Percentiles rank a stretch among this genome's conserved stretches.
Evolutionary conservation across 805 yeast genomes (phyloP).

Genomic region (Saturnispora serradocipensis): DNA sequence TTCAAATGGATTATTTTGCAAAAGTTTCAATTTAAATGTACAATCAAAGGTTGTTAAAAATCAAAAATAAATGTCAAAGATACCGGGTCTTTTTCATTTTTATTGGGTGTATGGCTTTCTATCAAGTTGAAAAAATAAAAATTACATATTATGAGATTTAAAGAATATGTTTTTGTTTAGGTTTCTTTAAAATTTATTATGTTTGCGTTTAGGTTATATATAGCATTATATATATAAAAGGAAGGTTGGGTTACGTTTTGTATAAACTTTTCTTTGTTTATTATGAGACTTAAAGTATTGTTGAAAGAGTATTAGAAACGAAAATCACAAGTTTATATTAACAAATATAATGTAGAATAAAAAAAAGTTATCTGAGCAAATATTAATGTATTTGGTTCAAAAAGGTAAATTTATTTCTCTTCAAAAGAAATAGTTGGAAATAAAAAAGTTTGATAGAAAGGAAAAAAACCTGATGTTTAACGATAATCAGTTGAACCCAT

Average conservation of each 20-base stretch:
- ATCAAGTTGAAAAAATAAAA: neutral
- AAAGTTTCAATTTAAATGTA: neutral
- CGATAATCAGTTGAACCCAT: constrained; percentile 88
- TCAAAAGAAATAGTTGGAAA: neutral
- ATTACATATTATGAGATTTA: no score
- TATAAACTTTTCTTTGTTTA: neutral
- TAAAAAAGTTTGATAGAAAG: neutral
- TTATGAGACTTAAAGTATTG: neutral
- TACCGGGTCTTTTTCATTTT: neutral
- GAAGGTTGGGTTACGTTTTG: neutral
- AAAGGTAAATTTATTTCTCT: neutral
- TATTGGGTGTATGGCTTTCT: neutral
- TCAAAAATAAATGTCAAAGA: neutral
- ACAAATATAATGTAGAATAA: neutral
- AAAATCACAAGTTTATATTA: neutral
- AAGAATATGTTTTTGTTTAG: no score
- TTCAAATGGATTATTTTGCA: neutral
- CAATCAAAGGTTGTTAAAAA: neutral
- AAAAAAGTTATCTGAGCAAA: neutral
- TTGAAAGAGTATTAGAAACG: neutral
- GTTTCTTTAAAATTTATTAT: neutral
- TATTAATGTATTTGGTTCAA: neutral
- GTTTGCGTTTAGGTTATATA: neutral
- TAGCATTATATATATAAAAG: no score
- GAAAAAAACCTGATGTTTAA: constrained; percentile 13